Percentiles rank a stretch among this genome's conserved stretches.
phyloP scores from a whole-genome alignment of 352 stramenopile genomes.

The Heterotrichella gracilis region DNA sequence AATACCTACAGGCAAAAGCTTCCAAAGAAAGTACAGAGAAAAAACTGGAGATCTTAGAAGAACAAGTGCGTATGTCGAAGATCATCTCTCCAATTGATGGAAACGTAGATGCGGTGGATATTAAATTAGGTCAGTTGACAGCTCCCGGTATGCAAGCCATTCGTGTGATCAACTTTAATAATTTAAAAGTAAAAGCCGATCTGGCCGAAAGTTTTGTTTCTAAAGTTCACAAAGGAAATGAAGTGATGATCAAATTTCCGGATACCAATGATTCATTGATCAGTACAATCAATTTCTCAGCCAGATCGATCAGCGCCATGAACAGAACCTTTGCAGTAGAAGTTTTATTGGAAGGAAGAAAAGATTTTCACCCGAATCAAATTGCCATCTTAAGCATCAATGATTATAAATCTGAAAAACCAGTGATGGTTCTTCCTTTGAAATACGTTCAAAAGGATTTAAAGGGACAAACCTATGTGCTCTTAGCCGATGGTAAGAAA shows the following conservation, averaged over 20 bases:
- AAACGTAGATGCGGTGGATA: neutral
- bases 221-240: neutral
- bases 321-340: neutral
- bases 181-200: neutral
- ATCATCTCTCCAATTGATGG: neutral
- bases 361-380: neutral
- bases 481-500: neutral
- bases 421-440: neutral
- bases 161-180: neutral
- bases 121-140: neutral
- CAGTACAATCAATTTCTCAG: neutral
- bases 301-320: neutral
- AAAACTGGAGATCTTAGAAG: neutral
- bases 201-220: neutral
- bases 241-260: neutral
- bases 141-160: neutral
- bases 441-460: conserved; percentile 4
- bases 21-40: neutral
- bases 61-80: neutral
- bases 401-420: neutral
- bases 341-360: neutral
- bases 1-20: neutral
- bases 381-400: neutral
- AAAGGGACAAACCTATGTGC: neutral
- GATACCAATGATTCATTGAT: neutral